phyloP scores from a whole-genome alignment of 108 stramenopile species.

The Cylindrotheca fusiformis region DNA sequence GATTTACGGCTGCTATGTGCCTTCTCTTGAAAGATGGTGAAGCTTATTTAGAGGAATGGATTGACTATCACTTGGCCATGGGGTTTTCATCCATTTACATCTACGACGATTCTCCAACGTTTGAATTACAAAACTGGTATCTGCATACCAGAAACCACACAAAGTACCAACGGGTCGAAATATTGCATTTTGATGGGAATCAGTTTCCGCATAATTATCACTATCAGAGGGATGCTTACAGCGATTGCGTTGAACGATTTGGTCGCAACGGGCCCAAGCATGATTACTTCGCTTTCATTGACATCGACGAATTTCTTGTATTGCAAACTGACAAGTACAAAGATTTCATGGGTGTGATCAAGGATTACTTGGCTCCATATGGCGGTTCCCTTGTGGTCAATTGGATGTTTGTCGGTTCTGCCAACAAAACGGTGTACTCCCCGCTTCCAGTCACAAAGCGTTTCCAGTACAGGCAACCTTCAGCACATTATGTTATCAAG shows the following conservation, averaged over 20 bases:
- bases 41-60: conserved; percentile 30
- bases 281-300: conserved; percentile 14
- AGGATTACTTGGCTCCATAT: conserved; percentile 24
- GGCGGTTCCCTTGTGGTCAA: conserved; percentile 36
- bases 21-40: conserved; percentile 21
- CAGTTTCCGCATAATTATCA: no score
- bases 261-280: background rate
- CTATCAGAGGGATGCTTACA: background rate
- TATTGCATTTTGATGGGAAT: no score
- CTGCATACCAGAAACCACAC: conserved; percentile 11
- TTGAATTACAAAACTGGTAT: conserved; percentile 6
- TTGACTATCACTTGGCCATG: conserved; percentile 30
- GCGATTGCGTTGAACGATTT: background rate
- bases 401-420: conserved; percentile 45
- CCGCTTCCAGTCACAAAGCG: conserved; percentile 57
- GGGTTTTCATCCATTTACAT: conserved; percentile 27
- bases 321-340: background rate
- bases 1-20: conserved; percentile 27
- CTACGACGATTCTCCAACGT: conserved; percentile 28
- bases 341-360: conserved; percentile 26
- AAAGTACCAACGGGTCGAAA: conserved; percentile 3
- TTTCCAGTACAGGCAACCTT: conserved; percentile 33
- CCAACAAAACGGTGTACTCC: conserved; percentile 28
- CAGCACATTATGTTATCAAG: conserved; percentile 2
- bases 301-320: conserved; percentile 20